These are phyloP conservation scores for Tephrocybe sp. DNA, from an alignment of 768 basidiomycete species.

Conservation along the genomic window DNA sequence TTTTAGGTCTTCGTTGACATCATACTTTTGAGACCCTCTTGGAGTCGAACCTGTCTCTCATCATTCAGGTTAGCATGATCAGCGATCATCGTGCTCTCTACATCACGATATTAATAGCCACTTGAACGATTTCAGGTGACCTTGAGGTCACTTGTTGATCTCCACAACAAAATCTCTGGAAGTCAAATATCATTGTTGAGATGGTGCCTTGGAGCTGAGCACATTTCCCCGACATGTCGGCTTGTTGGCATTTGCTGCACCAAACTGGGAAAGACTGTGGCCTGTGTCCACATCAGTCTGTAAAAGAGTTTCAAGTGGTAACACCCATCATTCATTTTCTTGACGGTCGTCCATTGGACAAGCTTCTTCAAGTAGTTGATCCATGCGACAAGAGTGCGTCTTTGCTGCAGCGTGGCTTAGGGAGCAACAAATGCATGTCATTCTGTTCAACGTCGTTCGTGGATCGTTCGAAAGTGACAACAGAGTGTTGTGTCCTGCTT, in stretches of 20 bases:
- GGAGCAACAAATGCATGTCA: neutral
- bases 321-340: slow-evolving; percentile 4
- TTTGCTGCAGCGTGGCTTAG: neutral
- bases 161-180: too few species aligned
- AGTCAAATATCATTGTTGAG: neutral
- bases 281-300: neutral
- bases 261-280: neutral
- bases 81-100: too few species aligned
- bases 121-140: too few species aligned
- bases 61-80: too few species aligned
- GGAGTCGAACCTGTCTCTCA: too few species aligned
- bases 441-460: neutral
- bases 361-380: neutral
- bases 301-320: neutral
- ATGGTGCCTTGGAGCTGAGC: neutral
- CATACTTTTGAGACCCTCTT: too few species aligned
- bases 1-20: too few species aligned
- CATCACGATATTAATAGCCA: too few species aligned
- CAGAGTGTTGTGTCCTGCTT: too few species aligned
- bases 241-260: neutral
- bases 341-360: neutral
- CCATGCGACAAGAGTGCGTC: neutral
- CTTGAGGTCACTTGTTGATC: too few species aligned
- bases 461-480: too few species aligned
- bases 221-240: neutral